phyloP scores from a whole-genome alignment of 2,329 filamentous ascomycete species.

The Penicillium occitanis region DNA sequence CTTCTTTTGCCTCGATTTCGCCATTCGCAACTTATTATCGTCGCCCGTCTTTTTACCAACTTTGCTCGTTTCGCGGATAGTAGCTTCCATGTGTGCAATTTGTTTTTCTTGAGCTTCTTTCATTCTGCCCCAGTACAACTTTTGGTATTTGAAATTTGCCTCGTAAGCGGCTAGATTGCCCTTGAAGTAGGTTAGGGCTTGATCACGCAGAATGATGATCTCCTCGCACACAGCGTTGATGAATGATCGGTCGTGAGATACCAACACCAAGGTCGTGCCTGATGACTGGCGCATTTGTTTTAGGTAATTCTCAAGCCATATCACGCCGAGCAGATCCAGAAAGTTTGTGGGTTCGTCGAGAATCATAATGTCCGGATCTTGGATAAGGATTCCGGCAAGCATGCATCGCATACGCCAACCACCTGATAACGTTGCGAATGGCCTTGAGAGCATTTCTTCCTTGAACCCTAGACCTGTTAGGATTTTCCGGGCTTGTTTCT shows the following conservation, averaged over 20 bases:
- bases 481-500: conserved; percentile 65
- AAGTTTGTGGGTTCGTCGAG: conserved; percentile 89
- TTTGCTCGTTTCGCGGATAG: conserved; percentile 71
- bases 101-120: conserved; percentile 80
- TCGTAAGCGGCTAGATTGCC: conserved; percentile 74
- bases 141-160: conserved; percentile 62
- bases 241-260: conserved; percentile 84
- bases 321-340: conserved; percentile 75
- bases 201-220: conserved; percentile 72
- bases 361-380: conserved; percentile 73
- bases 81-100: conserved; percentile 75
- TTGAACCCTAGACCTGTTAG: conserved; percentile 71
- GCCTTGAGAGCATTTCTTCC: conserved; percentile 58
- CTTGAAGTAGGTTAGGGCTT: conserved; percentile 69
- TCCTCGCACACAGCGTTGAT: conserved; percentile 73
- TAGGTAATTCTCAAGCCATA: conserved; percentile 79
- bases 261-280: conserved; percentile 67
- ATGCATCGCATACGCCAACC: conserved; percentile 73
- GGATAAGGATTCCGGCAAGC: conserved; percentile 65
- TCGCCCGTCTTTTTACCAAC: conserved; percentile 75
- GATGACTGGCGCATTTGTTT: conserved; percentile 54
- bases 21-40: conserved; percentile 82
- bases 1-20: conserved; percentile 80
- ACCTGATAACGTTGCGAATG: conserved; percentile 68
- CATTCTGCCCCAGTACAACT: conserved; percentile 68